Evolutionary conservation across 2,329 filamentous ascomycete species (phyloP).

Genomic region (Dichotomopilus funicola): DNA sequence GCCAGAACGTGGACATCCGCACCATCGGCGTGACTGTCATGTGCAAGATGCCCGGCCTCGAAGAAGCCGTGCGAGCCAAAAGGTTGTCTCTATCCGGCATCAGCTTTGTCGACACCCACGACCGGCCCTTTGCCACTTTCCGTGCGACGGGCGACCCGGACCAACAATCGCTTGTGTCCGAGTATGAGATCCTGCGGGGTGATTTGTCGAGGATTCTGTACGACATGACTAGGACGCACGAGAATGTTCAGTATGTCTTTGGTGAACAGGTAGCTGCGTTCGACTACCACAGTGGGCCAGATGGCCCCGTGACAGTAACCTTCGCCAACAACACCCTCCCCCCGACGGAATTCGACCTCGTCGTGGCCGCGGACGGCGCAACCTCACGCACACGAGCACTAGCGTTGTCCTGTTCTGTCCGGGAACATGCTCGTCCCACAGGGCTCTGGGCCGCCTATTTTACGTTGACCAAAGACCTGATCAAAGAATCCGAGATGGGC

Average conservation of each 20-base stretch:
- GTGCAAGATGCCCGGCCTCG: constrained; percentile 1
- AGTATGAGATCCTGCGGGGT: constrained; percentile 3
- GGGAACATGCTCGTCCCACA: not conserved
- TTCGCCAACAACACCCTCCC: not conserved
- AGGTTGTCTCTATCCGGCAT: not conserved
- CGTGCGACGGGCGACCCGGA: not conserved
- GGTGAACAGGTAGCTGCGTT: not conserved
- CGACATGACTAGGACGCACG: not conserved
- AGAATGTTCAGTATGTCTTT: constrained; percentile 2
- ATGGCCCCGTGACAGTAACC: not conserved
- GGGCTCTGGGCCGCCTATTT: not conserved
- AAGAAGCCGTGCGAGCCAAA: not conserved
- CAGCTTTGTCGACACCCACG: constrained; percentile 3
- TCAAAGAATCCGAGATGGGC: not conserved
- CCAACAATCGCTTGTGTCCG: constrained; percentile 5
- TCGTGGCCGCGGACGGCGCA: constrained; percentile 1
- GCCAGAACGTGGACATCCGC: constrained; percentile 4
- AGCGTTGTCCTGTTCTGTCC: not conserved
- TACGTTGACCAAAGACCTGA: not conserved
- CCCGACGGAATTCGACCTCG: not conserved
- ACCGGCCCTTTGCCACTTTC: not conserved
- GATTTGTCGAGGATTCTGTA: constrained; percentile 1
- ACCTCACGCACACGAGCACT: constrained; percentile 1
- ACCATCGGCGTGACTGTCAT: constrained; percentile 2
- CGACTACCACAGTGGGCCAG: not conserved